A percentile compares a stretch with the other conserved stretches of the same genome.
Conservation (phyloP, 805 yeast genomes). For the Candida anglica region DNA sequence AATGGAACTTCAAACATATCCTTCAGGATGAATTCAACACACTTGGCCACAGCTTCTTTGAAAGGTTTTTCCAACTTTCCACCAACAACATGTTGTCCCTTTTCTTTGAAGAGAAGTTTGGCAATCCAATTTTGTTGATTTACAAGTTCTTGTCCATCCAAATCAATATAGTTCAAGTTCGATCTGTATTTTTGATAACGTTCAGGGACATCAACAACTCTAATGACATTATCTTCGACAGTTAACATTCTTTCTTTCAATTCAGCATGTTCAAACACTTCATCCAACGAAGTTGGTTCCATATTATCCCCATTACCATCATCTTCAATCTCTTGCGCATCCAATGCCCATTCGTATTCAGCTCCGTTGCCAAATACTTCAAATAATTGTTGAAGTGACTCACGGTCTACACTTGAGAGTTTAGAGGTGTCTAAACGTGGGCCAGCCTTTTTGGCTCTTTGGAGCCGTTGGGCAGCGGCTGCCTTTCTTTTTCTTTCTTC, state of each 20-base stretch:
- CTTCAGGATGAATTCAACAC: constrained; percentile 64
- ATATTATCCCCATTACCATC: constrained; percentile 50
- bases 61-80: constrained; percentile 48
- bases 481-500: constrained; percentile 36
- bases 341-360: constrained; percentile 97
- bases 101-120: constrained; percentile 57
- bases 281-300: constrained; percentile 66
- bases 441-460: constrained; percentile 28
- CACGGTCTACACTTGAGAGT: constrained; percentile 71
- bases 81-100: constrained; percentile 37
- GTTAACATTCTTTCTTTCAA: constrained; percentile 87
- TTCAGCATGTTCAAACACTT: constrained; percentile 93
- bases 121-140: constrained; percentile 80
- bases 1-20: constrained; percentile 90
- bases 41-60: constrained; percentile 65
- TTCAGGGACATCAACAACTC: constrained; percentile 88
- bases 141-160: constrained; percentile 63
- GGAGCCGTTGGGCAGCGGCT: constrained; percentile 25
- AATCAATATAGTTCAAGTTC: constrained; percentile 61
- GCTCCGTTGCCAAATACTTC: constrained; percentile 97
- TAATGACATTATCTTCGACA: constrained; percentile 82
- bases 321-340: constrained; percentile 71
- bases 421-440: constrained; percentile 54
- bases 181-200: constrained; percentile 78
- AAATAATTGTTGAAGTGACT: constrained; percentile 85